Evolutionary conservation across 2,329 filamentous ascomycete species (phyloP), one percentile per base, ranked within the genome.

Genomic region (Orbilia quercus): DNA sequence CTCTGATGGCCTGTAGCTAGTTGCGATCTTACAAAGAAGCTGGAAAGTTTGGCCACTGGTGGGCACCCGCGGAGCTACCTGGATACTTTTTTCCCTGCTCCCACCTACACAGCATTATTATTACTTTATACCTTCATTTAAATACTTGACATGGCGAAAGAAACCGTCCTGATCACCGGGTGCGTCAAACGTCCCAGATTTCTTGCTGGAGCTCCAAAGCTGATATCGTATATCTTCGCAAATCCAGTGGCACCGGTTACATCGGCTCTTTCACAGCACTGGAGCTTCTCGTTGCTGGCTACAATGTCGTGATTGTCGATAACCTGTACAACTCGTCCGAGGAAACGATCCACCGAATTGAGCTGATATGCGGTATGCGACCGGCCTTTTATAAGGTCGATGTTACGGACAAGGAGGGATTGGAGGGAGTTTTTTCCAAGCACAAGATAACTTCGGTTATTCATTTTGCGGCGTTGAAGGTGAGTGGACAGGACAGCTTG

Each of bases 371-470:
- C 81, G 94, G 95, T 80, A 95, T 92, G 83, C 89, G 90, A 76
- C 92, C 95, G 65, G 84, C 85, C 74, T 97, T 97, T 82, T 88
- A 92, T 84, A 84, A 96, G 81, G 84, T 88, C 80, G 95, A 99
- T 82, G 87, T 99, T 79, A 97, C 92, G 77, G 87, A 97, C 80
- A 90, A 95, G 81, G 85, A 86, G 75, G 90, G 85, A 11, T 86
- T 99, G 69, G 91, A 97, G 81, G 88, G 89, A 79, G 90, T 98
- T 78, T 97, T 99, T 80, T 85, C 87, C 75, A 90, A 90, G 80
- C 90, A 98, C 82, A 92, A 93, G 79, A 97, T 99, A 79, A 92
- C 97, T 86, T 96, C 91, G 80, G 95, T 98, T 76, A 98, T 99
- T 79, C 95, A 99, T 85, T 99, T 99, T 80, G 96, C 95, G 76